Evolutionary conservation across 805 yeast species (phyloP), one percentile per base, ranked within the genome.

Genomic region (Wilhelminamyces savonicus): DNA sequence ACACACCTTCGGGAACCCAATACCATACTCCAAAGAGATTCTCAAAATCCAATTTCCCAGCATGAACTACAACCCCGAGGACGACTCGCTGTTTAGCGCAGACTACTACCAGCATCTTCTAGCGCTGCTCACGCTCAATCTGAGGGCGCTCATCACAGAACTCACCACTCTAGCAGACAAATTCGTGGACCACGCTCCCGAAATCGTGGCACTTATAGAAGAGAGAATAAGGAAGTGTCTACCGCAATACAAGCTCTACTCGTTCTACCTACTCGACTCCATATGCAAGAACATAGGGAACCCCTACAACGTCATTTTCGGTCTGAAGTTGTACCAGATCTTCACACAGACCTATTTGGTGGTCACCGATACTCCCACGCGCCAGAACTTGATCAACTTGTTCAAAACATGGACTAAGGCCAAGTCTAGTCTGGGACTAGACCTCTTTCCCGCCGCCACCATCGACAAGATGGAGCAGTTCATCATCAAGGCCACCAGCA

Each of bases 201-300:
- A 39, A 17, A 62, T 64, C 15, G 56, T 52, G 9, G 50, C 44
- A n/a, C 39, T 52, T 32, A 44, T 62, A 11, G 68, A 61, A 33
- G 51, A 48, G 20, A 44, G 69, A 24, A 57, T 64, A 30, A 45
- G 43, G 29, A 56, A 50, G 32, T 54, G 62, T 30, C 40, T 61
- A 18, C 70, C 69, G 11, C 59, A 57, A 34, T 55, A 62, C 41
- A 59, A 59, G 35, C 32, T 41, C 19, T 14, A 25, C 47, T 6
- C 56, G 13, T 50, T 65, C 28, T 64, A 64, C 39, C 42, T 64
- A 27, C 37, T 64, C 47, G 71, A 64, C 41, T 59, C 66, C 21
- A 60, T 64, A 16, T 51, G 62, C 42, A 64, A 64, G 35, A 62
- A 56, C 41, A 50, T 63, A 18, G 69, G 71, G 11, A 62, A 56